Percentiles rank a stretch among this genome's conserved stretches.
Conservation (phyloP, 2,329 filamentous ascomycete genomes). For the Zalaria sp. region DNA sequence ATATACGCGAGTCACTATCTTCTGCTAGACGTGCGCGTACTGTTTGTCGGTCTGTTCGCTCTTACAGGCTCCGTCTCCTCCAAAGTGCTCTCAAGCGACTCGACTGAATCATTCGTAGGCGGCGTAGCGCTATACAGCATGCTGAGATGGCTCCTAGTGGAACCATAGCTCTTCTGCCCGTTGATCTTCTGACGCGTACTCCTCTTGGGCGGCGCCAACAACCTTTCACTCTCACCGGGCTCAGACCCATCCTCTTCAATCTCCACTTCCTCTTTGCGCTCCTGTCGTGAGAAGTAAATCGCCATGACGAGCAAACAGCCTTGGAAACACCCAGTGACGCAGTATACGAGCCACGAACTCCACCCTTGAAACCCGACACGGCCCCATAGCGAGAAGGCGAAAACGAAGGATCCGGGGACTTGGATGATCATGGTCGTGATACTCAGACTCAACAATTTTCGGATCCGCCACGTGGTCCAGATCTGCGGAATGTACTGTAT, state of each 20-base stretch:
- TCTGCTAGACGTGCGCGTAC: no score
- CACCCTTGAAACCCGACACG: slow-evolving; percentile 72
- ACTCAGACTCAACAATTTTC: slow-evolving; percentile 79
- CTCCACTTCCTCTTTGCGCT: slow-evolving; percentile 1
- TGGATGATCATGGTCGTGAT: slow-evolving; percentile 99
- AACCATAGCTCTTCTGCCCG: background rate
- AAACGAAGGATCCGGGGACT: slow-evolving; percentile 82
- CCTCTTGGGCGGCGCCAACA: background rate
- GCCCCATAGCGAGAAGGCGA: slow-evolving; percentile 60
- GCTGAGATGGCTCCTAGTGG: background rate
- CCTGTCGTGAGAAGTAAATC: slow-evolving; percentile 53
- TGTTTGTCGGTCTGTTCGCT: background rate
- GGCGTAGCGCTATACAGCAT: background rate
- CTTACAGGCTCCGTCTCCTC: background rate
- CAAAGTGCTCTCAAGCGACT: background rate
- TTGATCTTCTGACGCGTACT: background rate
- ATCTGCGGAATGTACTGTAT: slow-evolving; percentile 95
- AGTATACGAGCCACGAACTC: slow-evolving; percentile 90
- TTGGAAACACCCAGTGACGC: slow-evolving; percentile 76
- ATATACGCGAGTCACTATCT: no score
- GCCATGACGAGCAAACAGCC: slow-evolving; percentile 68
- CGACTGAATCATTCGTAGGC: background rate
- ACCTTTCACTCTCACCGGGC: background rate
- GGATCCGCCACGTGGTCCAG: slow-evolving; percentile 72
- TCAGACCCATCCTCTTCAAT: slow-evolving; percentile 1